A percentile compares a stretch with the other conserved stretches of the same genome.
These are phyloP conservation scores for Corymbia citriodora DNA, from an alignment of 441 rosid genomes.

Conservation along the genomic window DNA sequence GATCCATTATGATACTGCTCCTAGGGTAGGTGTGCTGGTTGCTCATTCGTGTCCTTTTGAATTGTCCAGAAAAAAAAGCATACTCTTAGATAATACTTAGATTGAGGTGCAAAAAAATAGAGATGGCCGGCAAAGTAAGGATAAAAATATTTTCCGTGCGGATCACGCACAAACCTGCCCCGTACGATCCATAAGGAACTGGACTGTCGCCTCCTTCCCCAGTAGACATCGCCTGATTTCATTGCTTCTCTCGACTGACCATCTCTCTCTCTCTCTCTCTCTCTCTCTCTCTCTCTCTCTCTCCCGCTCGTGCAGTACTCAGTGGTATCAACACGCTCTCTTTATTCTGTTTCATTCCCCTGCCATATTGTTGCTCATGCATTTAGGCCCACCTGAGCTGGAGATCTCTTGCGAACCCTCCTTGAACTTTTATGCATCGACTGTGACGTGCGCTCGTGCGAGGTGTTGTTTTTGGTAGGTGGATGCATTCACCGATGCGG, in stretches of 20 bases:
- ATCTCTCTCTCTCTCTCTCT: not conserved
- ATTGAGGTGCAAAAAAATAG: not conserved
- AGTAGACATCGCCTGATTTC: not conserved
- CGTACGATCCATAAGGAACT: not conserved
- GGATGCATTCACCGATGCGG: constrained; percentile 65
- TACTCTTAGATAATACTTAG: not conserved
- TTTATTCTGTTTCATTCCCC: not conserved
- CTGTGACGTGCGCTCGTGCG: not conserved
- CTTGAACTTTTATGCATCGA: not conserved
- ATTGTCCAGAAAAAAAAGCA: not conserved
- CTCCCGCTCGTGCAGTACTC: constrained; percentile 36
- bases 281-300: not conserved
- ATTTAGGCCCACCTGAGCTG: not conserved
- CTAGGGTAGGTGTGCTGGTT: fast-evolving
- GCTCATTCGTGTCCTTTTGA: not conserved
- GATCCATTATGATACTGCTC: not conserved
- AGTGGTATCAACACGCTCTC: constrained; percentile 24
- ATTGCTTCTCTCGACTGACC: not conserved
- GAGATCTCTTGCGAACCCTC: not conserved
- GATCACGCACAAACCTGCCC: not conserved
- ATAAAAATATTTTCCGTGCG: not conserved
- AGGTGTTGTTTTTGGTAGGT: constrained; percentile 26
- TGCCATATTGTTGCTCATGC: not conserved
- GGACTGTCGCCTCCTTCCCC: not conserved
- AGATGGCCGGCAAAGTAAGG: fast-evolving